A percentile compares a stretch with the other conserved stretches of the same genome.
Evolutionary conservation across 2,329 filamentous ascomycete species (phyloP).

Genomic region (Aspergillus neotritici): DNA sequence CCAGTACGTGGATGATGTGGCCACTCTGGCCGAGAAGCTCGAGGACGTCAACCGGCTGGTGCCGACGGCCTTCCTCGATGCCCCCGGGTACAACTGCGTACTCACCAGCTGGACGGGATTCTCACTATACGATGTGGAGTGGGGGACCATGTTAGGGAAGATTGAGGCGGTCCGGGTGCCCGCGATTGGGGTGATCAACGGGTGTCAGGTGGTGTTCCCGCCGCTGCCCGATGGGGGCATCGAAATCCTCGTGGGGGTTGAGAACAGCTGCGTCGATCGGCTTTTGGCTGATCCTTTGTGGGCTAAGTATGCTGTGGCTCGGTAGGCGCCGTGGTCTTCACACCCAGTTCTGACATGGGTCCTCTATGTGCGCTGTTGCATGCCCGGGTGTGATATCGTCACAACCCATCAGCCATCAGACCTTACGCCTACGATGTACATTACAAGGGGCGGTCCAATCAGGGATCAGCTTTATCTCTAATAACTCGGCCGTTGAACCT

Average conservation of each 20-base stretch:
- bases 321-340: background rate
- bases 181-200: constrained; percentile 30
- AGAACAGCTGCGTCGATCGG: constrained; percentile 22
- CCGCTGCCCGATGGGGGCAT: constrained; percentile 29
- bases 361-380: too few species aligned
- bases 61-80: constrained; percentile 32
- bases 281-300: constrained; percentile 28
- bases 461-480: too few species aligned
- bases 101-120: constrained; percentile 33
- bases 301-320: constrained; percentile 19
- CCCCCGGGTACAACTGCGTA: constrained; percentile 31
- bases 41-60: constrained; percentile 30
- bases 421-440: too few species aligned
- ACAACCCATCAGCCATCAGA: too few species aligned
- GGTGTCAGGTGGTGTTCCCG: constrained; percentile 29
- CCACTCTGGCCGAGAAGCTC: constrained; percentile 26
- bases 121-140: constrained; percentile 29
- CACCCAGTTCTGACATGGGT: too few species aligned
- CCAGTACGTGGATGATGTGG: constrained; percentile 26
- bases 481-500: too few species aligned
- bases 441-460: too few species aligned
- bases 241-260: constrained; percentile 32
- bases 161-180: constrained; percentile 30
- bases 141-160: constrained; percentile 27
- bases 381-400: too few species aligned